phyloP scores from a whole-genome alignment of 257 asterid species.

The Capsicum pubescens region DNA sequence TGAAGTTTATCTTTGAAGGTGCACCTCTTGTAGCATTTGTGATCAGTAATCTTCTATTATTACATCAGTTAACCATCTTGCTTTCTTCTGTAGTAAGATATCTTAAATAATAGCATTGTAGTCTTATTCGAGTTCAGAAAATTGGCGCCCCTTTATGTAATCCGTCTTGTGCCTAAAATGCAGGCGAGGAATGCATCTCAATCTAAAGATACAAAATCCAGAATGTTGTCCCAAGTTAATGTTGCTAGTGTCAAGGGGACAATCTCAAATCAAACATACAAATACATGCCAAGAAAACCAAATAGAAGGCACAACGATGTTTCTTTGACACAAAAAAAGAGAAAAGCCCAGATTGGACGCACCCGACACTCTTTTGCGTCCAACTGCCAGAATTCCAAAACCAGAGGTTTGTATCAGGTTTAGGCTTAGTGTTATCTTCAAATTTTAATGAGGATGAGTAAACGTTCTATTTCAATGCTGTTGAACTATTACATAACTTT shows the following conservation, averaged over 20 bases:
- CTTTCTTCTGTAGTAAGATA: neutral
- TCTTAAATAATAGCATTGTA: neutral
- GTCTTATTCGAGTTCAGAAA: neutral
- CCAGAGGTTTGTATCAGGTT: conserved; percentile 49
- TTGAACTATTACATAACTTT: neutral
- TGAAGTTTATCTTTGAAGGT: conserved; percentile 47
- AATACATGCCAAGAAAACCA: conserved; percentile 40
- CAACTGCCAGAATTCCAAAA: conserved; percentile 41
- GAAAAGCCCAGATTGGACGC: conserved; percentile 42
- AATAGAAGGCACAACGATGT: conserved; percentile 37
- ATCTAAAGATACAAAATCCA: conserved; percentile 37
- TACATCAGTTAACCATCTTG: neutral
- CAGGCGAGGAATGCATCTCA: conserved; percentile 50
- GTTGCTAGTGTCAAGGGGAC: conserved; percentile 40
- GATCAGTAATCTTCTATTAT: neutral
- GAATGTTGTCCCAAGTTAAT: conserved; percentile 38
- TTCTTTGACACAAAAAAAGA: conserved; percentile 37
- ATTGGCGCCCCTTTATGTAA: neutral
- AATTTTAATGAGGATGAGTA: neutral
- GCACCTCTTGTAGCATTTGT: conserved; percentile 20
- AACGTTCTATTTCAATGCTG: neutral
- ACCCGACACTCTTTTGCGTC: conserved; percentile 35
- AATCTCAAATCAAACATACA: conserved; percentile 39
- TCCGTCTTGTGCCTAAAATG: conserved; percentile 13
- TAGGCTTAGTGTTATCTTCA: neutral